phyloP scores from a whole-genome alignment of 352 stramenopile species.

The Pythium brachiatum region DNA sequence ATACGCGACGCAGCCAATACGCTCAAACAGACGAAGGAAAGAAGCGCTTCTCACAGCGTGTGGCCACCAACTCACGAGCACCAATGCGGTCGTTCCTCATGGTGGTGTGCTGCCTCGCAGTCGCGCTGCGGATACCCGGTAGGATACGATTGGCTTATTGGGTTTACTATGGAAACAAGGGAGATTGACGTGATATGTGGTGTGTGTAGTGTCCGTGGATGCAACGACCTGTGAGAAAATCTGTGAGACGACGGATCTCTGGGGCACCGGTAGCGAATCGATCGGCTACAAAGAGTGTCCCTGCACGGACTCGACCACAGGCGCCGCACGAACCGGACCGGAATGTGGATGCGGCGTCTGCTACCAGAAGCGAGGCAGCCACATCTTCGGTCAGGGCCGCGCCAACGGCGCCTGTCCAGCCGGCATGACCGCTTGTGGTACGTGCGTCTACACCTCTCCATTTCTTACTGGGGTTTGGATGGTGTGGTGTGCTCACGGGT shows the following conservation, averaged over 20 bases:
- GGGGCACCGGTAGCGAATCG: neutral
- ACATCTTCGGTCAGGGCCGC: conserved; percentile 8
- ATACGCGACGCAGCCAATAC: neutral
- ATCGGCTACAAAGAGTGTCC: neutral
- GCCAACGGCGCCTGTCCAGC: conserved; percentile 5
- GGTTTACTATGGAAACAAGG: no score
- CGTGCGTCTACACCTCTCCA: no score
- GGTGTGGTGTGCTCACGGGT: no score
- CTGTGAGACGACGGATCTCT: conserved; percentile 9
- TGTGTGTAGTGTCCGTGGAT: conserved; percentile 1
- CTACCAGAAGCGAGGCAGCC: neutral
- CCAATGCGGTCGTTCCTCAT: neutral
- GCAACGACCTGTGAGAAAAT: conserved; percentile 8
- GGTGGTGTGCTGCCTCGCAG: neutral
- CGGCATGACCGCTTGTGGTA: conserved; percentile 18
- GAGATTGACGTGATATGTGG: conserved; percentile 1
- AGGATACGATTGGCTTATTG: neutral
- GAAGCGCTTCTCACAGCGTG: neutral
- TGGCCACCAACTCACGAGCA: neutral
- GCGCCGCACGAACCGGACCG: conserved; percentile 2
- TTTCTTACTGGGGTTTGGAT: no score
- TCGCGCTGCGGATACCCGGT: conserved; percentile 6
- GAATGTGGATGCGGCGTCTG: conserved; percentile 20
- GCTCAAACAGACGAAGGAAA: neutral
- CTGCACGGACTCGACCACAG: conserved; percentile 2